These are phyloP conservation scores for Coniochaeta hoffmannii DNA, from an alignment of 2,329 filamentous ascomycete species.

Conservation along the genomic window DNA sequence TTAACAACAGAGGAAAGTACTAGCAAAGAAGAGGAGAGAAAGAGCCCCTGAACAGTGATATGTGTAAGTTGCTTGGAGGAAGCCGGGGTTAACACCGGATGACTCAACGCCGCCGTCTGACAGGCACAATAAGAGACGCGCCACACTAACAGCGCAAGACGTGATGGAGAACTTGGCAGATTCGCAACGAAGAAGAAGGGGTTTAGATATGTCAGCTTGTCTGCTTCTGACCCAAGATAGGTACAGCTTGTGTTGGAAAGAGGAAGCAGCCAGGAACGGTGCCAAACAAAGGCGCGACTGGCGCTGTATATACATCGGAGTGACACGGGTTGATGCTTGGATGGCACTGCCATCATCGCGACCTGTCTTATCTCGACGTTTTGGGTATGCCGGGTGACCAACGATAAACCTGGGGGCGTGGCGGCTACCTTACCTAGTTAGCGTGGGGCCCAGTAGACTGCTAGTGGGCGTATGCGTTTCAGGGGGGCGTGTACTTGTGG, in stretches of 20 bases:
- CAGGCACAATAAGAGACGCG: not conserved
- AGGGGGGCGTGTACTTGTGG: not conserved
- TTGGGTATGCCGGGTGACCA: conserved; percentile 7
- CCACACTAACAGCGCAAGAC: not conserved
- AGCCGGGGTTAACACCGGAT: conserved; percentile 1
- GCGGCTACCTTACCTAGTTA: too few species aligned
- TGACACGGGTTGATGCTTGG: not conserved
- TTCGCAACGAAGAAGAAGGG: conserved; percentile 4
- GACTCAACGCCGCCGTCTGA: conserved; percentile 3
- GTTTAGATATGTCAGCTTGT: not conserved
- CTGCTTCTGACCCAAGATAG: not conserved
- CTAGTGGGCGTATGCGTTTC: not conserved
- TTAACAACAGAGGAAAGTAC: too few species aligned
- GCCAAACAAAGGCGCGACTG: not conserved
- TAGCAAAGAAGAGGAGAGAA: not conserved
- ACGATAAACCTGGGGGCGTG: conserved; percentile 13
- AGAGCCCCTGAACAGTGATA: not conserved
- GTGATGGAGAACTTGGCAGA: not conserved
- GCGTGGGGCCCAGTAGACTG: not conserved
- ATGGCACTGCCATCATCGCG: not conserved
- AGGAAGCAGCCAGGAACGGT: not conserved
- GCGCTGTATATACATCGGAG: not conserved
- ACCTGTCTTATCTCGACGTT: conserved; percentile 5
- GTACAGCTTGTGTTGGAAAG: not conserved
- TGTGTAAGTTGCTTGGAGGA: not conserved